Base-by-base conservation (phyloP, 1,284 basidiomycete genomes). In the Tremellales sp. region DNA sequence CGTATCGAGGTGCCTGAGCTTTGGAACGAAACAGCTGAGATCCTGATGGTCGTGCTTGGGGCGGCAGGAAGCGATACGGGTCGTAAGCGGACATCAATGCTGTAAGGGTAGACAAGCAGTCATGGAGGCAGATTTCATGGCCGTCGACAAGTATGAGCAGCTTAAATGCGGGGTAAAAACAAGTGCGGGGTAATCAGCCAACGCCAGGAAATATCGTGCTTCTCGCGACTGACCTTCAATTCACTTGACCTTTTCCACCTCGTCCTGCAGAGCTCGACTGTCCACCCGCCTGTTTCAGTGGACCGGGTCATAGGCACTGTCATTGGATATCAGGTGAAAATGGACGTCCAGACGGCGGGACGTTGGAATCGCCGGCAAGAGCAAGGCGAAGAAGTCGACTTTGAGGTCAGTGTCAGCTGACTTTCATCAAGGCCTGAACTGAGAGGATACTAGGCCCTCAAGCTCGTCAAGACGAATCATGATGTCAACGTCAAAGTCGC, bases 401-500 rank as follows among this genome's bases (percentile, higher is more conserved):
- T 58, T 3, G 68, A 72, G 25, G 68, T 70, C 46, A 58, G 65
- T 55, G 8, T 15, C 15, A 39, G 31, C 33, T 19, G n/a, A 21
- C 22, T 19, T 11, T 23, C n/a, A n/a, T n/a, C n/a, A n/a, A n/a
- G n/a, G n/a, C 21, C 11, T 21, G 27, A 35, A 19, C 15, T 41
- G n/a, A 40, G 21, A 19, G 19, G 23, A 40, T 43, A 11, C n/a
- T 36, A 76, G 73, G 75, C 73, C 73, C 54, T 76, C n/a, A 54
- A 60, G 40, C 64, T 75, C 7, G 59, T 67, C 54, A 72, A 70
- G 52, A 67, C 71, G 3, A 70, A 71, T 36, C 59, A 70, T 40
- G 74, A 75, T 54, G 67, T 70, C n/a, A 60, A 67, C 33, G 73
- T 75, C 5, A 56, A 68, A 17, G 68, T 75, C 0, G 46, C 61